phyloP scores from a whole-genome alignment of 352 stramenopile genomes.

The Globisporangium heterothallicum region DNA sequence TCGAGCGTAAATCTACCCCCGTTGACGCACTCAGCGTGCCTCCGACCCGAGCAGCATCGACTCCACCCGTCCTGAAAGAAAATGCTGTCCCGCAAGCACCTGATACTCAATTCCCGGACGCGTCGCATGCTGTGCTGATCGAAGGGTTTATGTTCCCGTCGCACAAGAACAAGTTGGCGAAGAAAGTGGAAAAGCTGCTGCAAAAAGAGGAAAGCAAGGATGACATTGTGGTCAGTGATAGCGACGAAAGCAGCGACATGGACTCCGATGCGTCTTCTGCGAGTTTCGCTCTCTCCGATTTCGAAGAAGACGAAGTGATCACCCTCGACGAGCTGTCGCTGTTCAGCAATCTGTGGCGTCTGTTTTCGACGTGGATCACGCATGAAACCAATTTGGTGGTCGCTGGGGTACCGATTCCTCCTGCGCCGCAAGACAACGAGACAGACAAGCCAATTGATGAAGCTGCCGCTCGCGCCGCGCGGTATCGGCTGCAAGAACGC shows the following conservation, averaged over 20 bases:
- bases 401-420: constrained; percentile 22
- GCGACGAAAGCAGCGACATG: constrained; percentile 42
- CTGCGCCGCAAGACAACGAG: constrained; percentile 15
- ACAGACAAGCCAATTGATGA: constrained; percentile 17
- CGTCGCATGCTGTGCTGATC: constrained; percentile 61
- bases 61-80: constrained; percentile 32
- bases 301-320: constrained; percentile 66
- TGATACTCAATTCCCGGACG: constrained; percentile 43
- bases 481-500: constrained; percentile 51
- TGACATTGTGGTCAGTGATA: constrained; percentile 67
- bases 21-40: constrained; percentile 23
- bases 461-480: constrained; percentile 32
- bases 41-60: constrained; percentile 7
- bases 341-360: constrained; percentile 68
- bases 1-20: constrained; percentile 41
- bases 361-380: constrained; percentile 66
- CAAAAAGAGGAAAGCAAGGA: constrained; percentile 24
- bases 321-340: constrained; percentile 61
- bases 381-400: constrained; percentile 65
- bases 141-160: constrained; percentile 81
- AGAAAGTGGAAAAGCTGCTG: constrained; percentile 59
- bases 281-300: constrained; percentile 62
- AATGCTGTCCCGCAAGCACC: constrained; percentile 30
- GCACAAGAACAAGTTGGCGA: constrained; percentile 71
- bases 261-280: constrained; percentile 42